Conservation (phyloP, 768 basidiomycete genomes). For the Lactarius indigo region DNA sequence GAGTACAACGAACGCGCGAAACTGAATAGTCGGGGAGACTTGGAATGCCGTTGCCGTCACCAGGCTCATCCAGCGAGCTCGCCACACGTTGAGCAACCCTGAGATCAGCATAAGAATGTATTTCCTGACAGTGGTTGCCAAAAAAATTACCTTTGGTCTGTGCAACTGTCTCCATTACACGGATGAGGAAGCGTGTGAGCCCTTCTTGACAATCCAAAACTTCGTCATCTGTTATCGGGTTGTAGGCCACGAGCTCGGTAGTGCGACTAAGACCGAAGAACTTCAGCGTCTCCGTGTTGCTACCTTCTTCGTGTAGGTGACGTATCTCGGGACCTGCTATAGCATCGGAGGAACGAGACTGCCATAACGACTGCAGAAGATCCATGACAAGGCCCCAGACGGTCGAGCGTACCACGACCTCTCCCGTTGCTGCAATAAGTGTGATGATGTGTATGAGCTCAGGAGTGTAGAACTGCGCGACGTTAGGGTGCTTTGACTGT, state of each 20-base stretch:
- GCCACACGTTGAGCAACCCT: slow-evolving; percentile 86
- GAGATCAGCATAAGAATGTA: slow-evolving; percentile 21
- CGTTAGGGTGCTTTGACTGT: slow-evolving; percentile 55
- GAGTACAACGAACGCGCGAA: slow-evolving; percentile 79
- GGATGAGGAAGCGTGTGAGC: slow-evolving; percentile 58
- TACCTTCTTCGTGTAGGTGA: slow-evolving; percentile 57
- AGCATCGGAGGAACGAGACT: slow-evolving; percentile 55
- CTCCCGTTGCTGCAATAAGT: slow-evolving; percentile 72
- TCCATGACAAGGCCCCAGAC: slow-evolving; percentile 82
- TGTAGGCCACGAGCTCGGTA: slow-evolving; percentile 63
- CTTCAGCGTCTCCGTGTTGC: slow-evolving; percentile 52
- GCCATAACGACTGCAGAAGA: slow-evolving; percentile 71
- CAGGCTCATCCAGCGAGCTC: slow-evolving; percentile 90
- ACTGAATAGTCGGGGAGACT: slow-evolving; percentile 81
- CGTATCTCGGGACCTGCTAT: slow-evolving; percentile 54
- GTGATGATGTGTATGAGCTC: slow-evolving; percentile 80
- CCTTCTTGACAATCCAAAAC: slow-evolving; percentile 64
- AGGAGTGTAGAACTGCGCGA: slow-evolving; percentile 76
- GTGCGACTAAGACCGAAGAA: slow-evolving; percentile 73
- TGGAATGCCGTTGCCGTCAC: slow-evolving; percentile 89
- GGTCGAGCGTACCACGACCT: slow-evolving; percentile 69
- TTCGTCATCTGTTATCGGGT: slow-evolving; percentile 50
- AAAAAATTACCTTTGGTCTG: slow-evolving; percentile 61
- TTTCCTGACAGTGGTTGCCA: not conserved
- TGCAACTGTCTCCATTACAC: slow-evolving; percentile 60